phyloP scores from a whole-genome alignment of 306 rosid species.

The Cotoneaster glaucophyllus region DNA sequence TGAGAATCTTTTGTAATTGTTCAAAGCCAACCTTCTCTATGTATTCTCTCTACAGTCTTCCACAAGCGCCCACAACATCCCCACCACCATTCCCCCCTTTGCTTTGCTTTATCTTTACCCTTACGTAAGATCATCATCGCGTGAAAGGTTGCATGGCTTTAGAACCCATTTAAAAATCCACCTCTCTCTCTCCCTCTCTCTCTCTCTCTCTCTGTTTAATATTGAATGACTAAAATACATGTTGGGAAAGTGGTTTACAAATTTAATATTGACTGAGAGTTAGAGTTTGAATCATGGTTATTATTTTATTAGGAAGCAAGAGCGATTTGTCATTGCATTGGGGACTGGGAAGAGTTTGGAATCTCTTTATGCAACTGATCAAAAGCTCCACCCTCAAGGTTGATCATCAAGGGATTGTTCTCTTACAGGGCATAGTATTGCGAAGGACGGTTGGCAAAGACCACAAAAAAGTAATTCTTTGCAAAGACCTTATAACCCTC shows the following conservation, averaged over 20 bases:
- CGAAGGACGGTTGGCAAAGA: conserved; percentile 24
- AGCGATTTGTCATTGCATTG: conserved; percentile 27
- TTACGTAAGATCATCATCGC: conserved; percentile 32
- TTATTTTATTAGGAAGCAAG: neutral
- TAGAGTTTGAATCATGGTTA: conserved; percentile 12
- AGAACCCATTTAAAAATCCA: conserved; percentile 25
- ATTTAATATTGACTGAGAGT: neutral
- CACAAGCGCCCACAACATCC: conserved; percentile 4
- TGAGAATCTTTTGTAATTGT: conserved; percentile 39
- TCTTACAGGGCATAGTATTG: conserved; percentile 22
- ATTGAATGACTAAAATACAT: conserved; percentile 17
- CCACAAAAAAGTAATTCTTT: conserved; percentile 49
- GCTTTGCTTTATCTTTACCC: conserved; percentile 15
- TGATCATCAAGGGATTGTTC: conserved; percentile 3
- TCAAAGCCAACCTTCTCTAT: conserved; percentile 1
- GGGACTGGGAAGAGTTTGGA: conserved; percentile 56
- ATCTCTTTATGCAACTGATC: conserved; percentile 54
- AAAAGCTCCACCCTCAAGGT: conserved; percentile 37
- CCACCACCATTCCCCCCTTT: conserved; percentile 13
- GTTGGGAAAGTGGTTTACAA: conserved; percentile 15
- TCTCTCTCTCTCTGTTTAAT: conserved; percentile 7
- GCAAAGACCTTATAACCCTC: conserved; percentile 28
- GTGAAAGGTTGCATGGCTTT: conserved; percentile 90
- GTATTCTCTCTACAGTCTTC: conserved; percentile 21
- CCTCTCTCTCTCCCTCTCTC: conserved; percentile 10